Evolutionary conservation across 768 basidiomycete species (phyloP), one percentile per base, ranked within the genome.

Genomic region (Grammothele lineata): DNA sequence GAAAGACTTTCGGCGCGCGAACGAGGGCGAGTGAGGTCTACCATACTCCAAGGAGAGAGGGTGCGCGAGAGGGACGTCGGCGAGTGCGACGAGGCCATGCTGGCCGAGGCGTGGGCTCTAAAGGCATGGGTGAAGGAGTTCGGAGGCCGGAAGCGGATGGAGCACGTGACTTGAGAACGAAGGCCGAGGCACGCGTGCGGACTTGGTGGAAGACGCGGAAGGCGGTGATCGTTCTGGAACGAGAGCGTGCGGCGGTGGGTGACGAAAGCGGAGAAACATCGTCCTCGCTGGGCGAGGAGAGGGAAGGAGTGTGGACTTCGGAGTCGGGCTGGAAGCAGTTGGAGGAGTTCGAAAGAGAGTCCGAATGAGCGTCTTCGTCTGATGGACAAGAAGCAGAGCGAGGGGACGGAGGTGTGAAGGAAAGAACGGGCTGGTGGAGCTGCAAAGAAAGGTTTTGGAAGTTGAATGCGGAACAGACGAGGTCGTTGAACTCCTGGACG

Each of bases 401-500:
- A 32, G 26, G 37, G 18, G 43, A 26, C 12, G 36, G 24, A 36
- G 49, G 44, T 1, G 51, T 48, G 2, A 53, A 36, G 19, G 51
- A 44, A 18, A 52, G 44, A 22, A 43, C 15, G 40, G 45, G 46
- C 22, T 32, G 38, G 27, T 33, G 34, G 33, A 40, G n/a, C 14
- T 43, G 36, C 6, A 38, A 27, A 22, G 41, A 4, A 24, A 30
- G 22, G 44, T 45, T 46, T 1, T 45, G 25, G 32, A 57, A 52
- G 46, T 58, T 54, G 53, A 59, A 60, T 10, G 59, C 61, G 45
- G 52, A 46, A n/a, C 48, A 44, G 48, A 62, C 48, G 56, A 62
- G 59, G 45, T 56, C 57, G 48, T 55, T 55, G 51, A 62, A 60
- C 47, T 60, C 61, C 44, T 54, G 39, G 47, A 62, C 43, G 43